Evolutionary conservation across 768 basidiomycete genomes (phyloP).

Genomic region (Nevesoporus exiguus): DNA sequence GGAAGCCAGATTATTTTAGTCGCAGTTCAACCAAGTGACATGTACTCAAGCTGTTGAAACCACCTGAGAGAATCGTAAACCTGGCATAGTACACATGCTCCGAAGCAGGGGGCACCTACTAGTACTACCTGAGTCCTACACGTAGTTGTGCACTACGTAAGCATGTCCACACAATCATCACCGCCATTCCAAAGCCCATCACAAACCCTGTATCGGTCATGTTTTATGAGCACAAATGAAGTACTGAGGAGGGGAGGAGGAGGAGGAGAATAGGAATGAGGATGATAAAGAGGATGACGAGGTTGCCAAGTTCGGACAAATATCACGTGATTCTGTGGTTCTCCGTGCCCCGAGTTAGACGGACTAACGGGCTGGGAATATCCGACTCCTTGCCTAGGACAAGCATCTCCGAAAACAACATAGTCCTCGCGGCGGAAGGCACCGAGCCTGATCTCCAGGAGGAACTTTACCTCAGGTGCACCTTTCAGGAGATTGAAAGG

Average conservation of each 20-base stretch:
- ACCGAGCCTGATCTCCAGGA: too few relatives aligned
- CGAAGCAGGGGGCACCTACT: not conserved
- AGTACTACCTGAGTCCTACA: not conserved
- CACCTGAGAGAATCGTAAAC: too few relatives aligned
- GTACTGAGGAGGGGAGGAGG: not conserved
- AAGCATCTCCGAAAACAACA: too few relatives aligned
- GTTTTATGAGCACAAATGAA: not conserved
- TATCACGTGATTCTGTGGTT: not conserved
- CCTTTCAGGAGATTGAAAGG: too few relatives aligned
- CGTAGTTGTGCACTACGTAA: not conserved
- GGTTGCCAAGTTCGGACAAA: not conserved
- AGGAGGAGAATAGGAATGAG: not conserved
- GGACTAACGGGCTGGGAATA: too few relatives aligned
- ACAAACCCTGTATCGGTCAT: not conserved
- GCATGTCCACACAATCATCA: not conserved
- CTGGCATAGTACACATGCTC: too few relatives aligned
- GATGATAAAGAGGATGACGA: not conserved
- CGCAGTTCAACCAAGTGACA: not conserved
- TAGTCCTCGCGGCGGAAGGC: too few relatives aligned
- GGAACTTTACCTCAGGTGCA: too few relatives aligned
- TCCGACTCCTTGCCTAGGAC: too few relatives aligned
- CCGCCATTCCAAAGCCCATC: not conserved
- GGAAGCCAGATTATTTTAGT: not conserved
- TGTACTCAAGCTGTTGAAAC: too few relatives aligned
- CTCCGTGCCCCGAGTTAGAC: too few relatives aligned